Conservation (phyloP, 2,329 filamentous ascomycete genomes). For the Exutisphaerella laricina region DNA sequence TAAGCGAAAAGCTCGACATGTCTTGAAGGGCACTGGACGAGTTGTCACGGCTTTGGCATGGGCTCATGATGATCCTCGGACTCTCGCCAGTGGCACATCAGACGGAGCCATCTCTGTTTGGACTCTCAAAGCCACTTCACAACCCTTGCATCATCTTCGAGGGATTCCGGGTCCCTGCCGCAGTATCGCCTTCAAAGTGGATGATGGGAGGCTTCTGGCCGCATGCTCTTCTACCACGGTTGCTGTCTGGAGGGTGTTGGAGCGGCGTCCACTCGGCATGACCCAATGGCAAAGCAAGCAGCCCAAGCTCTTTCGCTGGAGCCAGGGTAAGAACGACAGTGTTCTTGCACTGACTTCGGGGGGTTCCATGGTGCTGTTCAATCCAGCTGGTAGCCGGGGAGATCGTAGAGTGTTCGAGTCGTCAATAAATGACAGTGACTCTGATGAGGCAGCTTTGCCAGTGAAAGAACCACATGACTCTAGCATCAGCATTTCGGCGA, state of each 20-base stretch:
- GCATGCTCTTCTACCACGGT: slow-evolving; percentile 12
- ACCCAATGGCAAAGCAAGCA: slow-evolving; percentile 6
- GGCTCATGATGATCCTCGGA: slow-evolving; percentile 11
- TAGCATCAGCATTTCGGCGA: neutral
- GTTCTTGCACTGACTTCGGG: slow-evolving; percentile 1
- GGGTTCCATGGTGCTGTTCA: neutral
- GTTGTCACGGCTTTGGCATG: slow-evolving; percentile 19
- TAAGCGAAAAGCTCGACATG: slow-evolving; percentile 7
- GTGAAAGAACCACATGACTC: neutral
- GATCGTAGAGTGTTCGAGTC: neutral
- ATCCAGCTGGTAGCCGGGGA: neutral
- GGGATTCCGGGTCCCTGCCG: slow-evolving; percentile 16
- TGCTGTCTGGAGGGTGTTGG: slow-evolving; percentile 11
- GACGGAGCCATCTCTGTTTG: slow-evolving; percentile 23
- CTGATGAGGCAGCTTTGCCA: slow-evolving; percentile 14
- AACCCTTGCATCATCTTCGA: slow-evolving; percentile 17
- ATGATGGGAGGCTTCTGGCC: slow-evolving; percentile 12
- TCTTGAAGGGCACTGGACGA: slow-evolving; percentile 21
- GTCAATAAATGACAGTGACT: neutral
- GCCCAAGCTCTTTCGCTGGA: slow-evolving; percentile 15
- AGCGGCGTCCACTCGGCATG: slow-evolving; percentile 11
- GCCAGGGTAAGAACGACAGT: slow-evolving; percentile 1
- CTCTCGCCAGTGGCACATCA: slow-evolving; percentile 19
- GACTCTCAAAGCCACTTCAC: slow-evolving; percentile 17
- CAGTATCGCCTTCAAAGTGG: slow-evolving; percentile 13